Percentiles rank a stretch among this genome's conserved stretches.
Conservation (phyloP, 1,139 yeast genomes). For the Yamadazyma taylorii region DNA sequence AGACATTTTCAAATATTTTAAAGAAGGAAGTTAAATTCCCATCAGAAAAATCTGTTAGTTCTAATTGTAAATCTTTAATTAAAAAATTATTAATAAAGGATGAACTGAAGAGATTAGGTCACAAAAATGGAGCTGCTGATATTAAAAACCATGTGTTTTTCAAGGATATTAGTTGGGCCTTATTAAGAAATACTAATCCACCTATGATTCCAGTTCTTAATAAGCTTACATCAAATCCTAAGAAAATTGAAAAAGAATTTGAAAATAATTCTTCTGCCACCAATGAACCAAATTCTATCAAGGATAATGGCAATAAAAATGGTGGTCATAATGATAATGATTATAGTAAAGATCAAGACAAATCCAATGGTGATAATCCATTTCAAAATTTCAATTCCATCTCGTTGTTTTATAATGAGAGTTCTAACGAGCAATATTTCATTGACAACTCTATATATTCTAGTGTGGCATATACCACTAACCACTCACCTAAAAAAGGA, state of each 20-base stretch:
- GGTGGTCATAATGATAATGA: slow-evolving; percentile 7
- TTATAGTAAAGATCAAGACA: slow-evolving; percentile 6
- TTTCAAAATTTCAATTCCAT: slow-evolving; percentile 87
- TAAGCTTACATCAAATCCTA: slow-evolving; percentile 27
- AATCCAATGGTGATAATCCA: slow-evolving; percentile 58
- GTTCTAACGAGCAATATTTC: slow-evolving; percentile 18
- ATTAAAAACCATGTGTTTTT: slow-evolving; percentile 88
- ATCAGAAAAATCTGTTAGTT: slow-evolving; percentile 54
- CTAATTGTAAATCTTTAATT: slow-evolving; percentile 75
- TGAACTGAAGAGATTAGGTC: slow-evolving; percentile 84
- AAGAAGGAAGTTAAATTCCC: slow-evolving; percentile 78
- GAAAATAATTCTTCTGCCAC: slow-evolving; percentile 17
- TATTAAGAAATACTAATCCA: slow-evolving; percentile 86
- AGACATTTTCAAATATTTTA: slow-evolving; percentile 83
- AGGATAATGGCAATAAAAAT: slow-evolving; percentile 16
- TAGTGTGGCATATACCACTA: slow-evolving; percentile 65
- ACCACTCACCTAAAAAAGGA: slow-evolving; percentile 21
- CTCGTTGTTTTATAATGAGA: slow-evolving; percentile 76
- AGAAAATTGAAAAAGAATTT: slow-evolving; percentile 40
- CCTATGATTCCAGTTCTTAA: slow-evolving; percentile 92
- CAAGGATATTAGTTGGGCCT: slow-evolving; percentile 92
- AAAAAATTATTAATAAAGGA: slow-evolving; percentile 83
- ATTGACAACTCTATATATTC: slow-evolving; percentile 53
- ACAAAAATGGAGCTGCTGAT: slow-evolving; percentile 92
- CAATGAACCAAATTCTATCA: slow-evolving; percentile 13